Evolutionary conservation across 176 grass and related monocot species (phyloP).

Genomic region (Tuctoria greenei): DNA sequence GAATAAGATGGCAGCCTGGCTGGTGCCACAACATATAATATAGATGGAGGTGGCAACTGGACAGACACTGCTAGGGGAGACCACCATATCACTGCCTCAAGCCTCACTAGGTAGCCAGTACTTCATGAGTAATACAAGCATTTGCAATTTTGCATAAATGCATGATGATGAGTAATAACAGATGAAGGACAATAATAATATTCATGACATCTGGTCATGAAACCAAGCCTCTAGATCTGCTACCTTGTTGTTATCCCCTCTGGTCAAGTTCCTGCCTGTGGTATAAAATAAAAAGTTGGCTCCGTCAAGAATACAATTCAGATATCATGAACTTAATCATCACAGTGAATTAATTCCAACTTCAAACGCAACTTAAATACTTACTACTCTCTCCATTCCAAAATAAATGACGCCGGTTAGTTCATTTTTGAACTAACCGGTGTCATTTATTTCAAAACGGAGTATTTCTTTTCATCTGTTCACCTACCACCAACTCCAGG

Average conservation of each 20-base stretch:
- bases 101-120: background rate
- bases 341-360: background rate
- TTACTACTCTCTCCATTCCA: no score
- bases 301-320: constrained; percentile 1
- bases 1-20: background rate
- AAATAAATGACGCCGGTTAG: no score
- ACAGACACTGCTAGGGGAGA: background rate
- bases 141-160: background rate
- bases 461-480: constrained; percentile 1
- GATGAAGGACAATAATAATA: background rate
- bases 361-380: background rate
- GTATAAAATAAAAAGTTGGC: background rate
- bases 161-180: background rate
- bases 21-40: background rate
- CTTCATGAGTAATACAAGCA: background rate
- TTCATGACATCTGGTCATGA: background rate
- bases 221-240: background rate
- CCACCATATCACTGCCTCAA: background rate
- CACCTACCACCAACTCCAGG: background rate
- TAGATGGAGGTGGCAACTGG: background rate
- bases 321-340: background rate
- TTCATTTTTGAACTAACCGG: no score
- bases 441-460: no score
- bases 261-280: constrained; percentile 11
- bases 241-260: background rate